Percentiles rank a stretch among this genome's conserved stretches.
Evolutionary conservation across 768 basidiomycete species (phyloP).

Genomic region (Xerocomellus amylosporus): DNA sequence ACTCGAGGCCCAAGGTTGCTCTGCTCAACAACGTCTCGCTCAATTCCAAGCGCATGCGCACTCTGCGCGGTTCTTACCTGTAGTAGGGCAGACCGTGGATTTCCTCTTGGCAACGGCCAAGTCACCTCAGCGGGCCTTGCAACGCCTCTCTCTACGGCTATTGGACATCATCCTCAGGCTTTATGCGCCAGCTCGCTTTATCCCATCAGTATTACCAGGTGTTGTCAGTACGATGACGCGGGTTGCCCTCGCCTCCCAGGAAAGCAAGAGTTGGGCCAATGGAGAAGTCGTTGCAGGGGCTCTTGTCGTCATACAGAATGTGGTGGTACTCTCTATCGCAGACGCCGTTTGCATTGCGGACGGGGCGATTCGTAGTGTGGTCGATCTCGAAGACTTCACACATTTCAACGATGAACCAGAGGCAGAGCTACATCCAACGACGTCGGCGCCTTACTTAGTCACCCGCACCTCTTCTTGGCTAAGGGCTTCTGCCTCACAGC

Average conservation of each 20-base stretch:
- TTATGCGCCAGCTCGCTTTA: slow-evolving; percentile 51
- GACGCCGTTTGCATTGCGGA: slow-evolving; percentile 65
- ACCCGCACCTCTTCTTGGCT: slow-evolving; percentile 75
- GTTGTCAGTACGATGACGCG: slow-evolving; percentile 75
- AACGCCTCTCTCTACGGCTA: slow-evolving; percentile 58
- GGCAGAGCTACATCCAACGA: slow-evolving; percentile 18
- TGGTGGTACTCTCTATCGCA: slow-evolving; percentile 57
- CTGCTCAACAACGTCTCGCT: slow-evolving; percentile 34
- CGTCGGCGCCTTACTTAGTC: slow-evolving; percentile 45
- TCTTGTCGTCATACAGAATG: slow-evolving; percentile 52
- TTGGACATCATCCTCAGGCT: slow-evolving; percentile 49
- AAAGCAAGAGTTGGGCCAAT: slow-evolving; percentile 65
- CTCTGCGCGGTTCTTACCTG: slow-evolving; percentile 57
- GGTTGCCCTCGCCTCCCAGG: slow-evolving; percentile 54
- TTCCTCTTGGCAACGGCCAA: slow-evolving; percentile 59
- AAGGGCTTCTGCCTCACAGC: slow-evolving; percentile 73
- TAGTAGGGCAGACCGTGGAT: slow-evolving; percentile 81
- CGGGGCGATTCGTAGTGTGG: slow-evolving; percentile 53
- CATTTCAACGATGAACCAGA: slow-evolving; percentile 26
- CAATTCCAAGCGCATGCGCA: slow-evolving; percentile 41
- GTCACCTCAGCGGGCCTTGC: slow-evolving; percentile 59
- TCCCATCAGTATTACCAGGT: slow-evolving; percentile 79
- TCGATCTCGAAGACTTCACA: slow-evolving; percentile 62
- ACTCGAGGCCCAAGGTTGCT: slow-evolving; percentile 22
- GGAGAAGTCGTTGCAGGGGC: slow-evolving; percentile 63